These are phyloP conservation scores for Hysterium pulicare DNA, from an alignment of 2,329 filamentous ascomycete genomes.

Conservation along the genomic window DNA sequence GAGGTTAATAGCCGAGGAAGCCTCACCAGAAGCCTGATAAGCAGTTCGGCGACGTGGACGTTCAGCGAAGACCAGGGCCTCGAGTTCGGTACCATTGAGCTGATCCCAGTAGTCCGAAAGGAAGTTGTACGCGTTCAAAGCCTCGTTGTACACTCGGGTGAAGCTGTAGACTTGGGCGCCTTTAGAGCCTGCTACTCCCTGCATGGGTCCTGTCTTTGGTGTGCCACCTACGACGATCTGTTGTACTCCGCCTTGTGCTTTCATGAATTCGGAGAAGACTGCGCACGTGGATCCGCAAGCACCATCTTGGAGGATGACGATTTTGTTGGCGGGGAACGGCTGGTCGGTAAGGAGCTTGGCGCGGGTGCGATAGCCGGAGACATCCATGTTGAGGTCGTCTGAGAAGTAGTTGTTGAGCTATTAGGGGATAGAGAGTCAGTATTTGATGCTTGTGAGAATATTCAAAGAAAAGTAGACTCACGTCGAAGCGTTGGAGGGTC, in stretches of 20 bases:
- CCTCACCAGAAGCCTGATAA: constrained; percentile 7
- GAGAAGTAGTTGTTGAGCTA: constrained; percentile 18
- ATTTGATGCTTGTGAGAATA: neutral
- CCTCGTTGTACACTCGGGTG: constrained; percentile 17
- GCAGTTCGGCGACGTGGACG: constrained; percentile 12
- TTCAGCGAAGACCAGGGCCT: constrained; percentile 7
- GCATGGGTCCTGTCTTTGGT: constrained; percentile 34
- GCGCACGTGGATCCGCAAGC: constrained; percentile 41
- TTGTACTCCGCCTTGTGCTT: constrained; percentile 36
- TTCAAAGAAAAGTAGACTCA: constrained; percentile 5
- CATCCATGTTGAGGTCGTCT: constrained; percentile 11
- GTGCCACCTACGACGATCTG: constrained; percentile 38
- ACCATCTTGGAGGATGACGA: constrained; percentile 37
- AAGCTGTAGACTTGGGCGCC: constrained; percentile 32
- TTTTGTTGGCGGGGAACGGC: constrained; percentile 27
- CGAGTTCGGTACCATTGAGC: constrained; percentile 16
- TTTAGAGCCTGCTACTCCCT: constrained; percentile 39
- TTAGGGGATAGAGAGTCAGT: neutral
- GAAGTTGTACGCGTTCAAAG: constrained; percentile 6
- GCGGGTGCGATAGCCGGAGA: constrained; percentile 16
- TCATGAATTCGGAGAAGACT: constrained; percentile 41
- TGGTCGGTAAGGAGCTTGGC: constrained; percentile 13
- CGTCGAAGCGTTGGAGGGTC: constrained; percentile 12
- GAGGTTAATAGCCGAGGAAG: constrained; percentile 13
- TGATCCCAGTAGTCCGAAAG: constrained; percentile 7